A percentile compares a stretch with the other conserved stretches of the same genome.
phyloP scores from a whole-genome alignment of 2,329 filamentous ascomycete genomes.

The Cercospora sesami region DNA sequence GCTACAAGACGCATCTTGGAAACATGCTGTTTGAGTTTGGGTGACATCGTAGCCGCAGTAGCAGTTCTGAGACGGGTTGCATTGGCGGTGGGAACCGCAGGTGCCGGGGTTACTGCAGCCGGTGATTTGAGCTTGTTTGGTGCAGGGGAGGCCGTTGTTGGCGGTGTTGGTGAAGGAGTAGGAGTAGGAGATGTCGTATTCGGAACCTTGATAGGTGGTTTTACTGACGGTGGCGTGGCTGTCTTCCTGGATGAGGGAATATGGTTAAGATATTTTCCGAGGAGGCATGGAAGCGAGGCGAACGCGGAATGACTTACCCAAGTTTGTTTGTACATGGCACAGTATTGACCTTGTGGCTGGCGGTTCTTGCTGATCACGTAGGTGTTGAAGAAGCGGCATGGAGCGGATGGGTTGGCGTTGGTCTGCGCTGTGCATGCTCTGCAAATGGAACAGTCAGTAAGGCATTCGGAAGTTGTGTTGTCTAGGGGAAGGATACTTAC shows the following conservation, averaged over 20 bases:
- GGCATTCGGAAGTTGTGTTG: neutral
- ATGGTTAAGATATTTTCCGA: neutral
- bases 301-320: constrained; percentile 13
- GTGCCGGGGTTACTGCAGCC: constrained; percentile 4
- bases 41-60: constrained; percentile 10
- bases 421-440: constrained; percentile 12
- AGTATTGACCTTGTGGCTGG: constrained; percentile 23
- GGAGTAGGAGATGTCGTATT: constrained; percentile 12
- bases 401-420: neutral
- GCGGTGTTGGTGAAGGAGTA: constrained; percentile 13
- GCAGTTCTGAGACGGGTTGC: constrained; percentile 10
- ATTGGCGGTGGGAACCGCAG: constrained; percentile 6
- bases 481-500: neutral
- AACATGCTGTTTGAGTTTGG: neutral
- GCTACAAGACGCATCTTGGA: constrained; percentile 5
- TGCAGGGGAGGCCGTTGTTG: constrained; percentile 13
- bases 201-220: constrained; percentile 8
- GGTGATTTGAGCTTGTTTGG: neutral
- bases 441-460: constrained; percentile 31
- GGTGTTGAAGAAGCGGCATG: constrained; percentile 28
- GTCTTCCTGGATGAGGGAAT: neutral
- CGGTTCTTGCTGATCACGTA: constrained; percentile 26
- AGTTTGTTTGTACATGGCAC: constrained; percentile 28
- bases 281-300: neutral
- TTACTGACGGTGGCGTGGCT: constrained; percentile 3